Evolutionary conservation across 768 basidiomycete genomes (phyloP), one percentile per base, ranked within the genome.

Genomic region (Cystobasidium ongulense): DNA sequence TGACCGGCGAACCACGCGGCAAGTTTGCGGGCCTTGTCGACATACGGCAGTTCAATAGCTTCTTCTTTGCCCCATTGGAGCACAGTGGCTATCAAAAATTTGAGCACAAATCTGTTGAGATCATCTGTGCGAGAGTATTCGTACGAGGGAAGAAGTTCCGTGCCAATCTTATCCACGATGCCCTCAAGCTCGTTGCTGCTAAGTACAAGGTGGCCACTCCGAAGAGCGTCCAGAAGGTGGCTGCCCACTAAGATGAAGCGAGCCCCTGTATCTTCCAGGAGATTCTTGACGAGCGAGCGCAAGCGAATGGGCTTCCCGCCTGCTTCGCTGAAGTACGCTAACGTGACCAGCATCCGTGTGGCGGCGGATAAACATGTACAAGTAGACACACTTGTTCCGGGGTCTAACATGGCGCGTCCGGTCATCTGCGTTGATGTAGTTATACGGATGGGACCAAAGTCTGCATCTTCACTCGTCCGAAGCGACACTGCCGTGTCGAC

Each of bases 61-160:
- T 76, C 75, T 46, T 79, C 74, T 36, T 78, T 75, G 57, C 77
- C 83, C 89, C 88, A 96, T 1, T 87, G 77, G 71, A 85, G 81
- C 70, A 87, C 78, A 0, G 91, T 89, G 7, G 87, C 85, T 53
- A 85, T 84, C 25, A 96, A 81, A 57, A 91, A 84, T 23, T 85
- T 83, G n/a, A 90, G 80, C 4, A 84, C 82, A 53, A 89, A 78
- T 17, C 85, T 78, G 15, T 87, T 85, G 36, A 88, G 81, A 3
- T 80, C 81, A 64, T 86, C 86, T 74, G 84, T 87, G 64, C 84
- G 81, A 1, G 85, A 82, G 78, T 86, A 87, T 8, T 83, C 81
- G 80, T 92, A 89, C 41, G 82, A 77, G 25, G 72, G 76, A 23
- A 89, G 83, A 54, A 90, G 82, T 1, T 74, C 72, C 21, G 82